These are phyloP conservation scores for Hymenoscyphus fructigenus DNA, from an alignment of 2,329 filamentous ascomycete genomes.

Conservation along the genomic window DNA sequence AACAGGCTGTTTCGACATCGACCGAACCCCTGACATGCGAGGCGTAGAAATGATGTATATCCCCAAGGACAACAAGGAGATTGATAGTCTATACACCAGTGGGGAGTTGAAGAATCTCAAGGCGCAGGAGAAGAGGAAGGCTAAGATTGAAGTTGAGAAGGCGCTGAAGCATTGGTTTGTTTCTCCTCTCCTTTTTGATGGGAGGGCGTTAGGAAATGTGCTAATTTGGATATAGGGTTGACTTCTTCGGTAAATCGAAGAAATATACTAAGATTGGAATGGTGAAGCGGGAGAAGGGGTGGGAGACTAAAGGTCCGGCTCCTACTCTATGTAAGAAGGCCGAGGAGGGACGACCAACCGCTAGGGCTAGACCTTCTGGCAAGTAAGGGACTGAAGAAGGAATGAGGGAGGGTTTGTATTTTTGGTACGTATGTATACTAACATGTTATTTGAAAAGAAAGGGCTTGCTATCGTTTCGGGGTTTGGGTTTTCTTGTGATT, in stretches of 20 bases:
- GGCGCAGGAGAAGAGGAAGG: constrained; percentile 63
- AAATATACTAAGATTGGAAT: constrained; percentile 81
- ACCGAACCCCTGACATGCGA: constrained; percentile 78
- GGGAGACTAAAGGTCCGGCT: constrained; percentile 56
- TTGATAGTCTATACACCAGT: constrained; percentile 58
- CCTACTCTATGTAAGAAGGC: constrained; percentile 66
- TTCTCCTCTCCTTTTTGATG: not conserved
- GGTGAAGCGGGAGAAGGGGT: constrained; percentile 61
- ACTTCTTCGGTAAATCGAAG: constrained; percentile 75
- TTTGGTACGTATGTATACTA: not conserved
- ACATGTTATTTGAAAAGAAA: not conserved
- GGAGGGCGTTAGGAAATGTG: not conserved
- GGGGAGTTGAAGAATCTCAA: constrained; percentile 54
- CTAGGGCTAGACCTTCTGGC: constrained; percentile 45
- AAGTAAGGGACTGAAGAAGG: constrained; percentile 13
- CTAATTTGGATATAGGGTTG: constrained; percentile 46
- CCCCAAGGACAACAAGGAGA: constrained; percentile 58
- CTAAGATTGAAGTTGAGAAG: constrained; percentile 62
- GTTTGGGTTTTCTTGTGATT: not conserved
- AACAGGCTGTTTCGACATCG: constrained; percentile 57
- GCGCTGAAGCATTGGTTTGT: constrained; percentile 63
- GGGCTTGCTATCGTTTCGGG: not conserved
- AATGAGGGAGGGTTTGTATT: constrained; percentile 20
- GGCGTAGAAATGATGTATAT: constrained; percentile 87
- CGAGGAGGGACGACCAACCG: constrained; percentile 53